Conservation (phyloP, 2,329 filamentous ascomycete genomes). For the Colletotrichum filicis region DNA sequence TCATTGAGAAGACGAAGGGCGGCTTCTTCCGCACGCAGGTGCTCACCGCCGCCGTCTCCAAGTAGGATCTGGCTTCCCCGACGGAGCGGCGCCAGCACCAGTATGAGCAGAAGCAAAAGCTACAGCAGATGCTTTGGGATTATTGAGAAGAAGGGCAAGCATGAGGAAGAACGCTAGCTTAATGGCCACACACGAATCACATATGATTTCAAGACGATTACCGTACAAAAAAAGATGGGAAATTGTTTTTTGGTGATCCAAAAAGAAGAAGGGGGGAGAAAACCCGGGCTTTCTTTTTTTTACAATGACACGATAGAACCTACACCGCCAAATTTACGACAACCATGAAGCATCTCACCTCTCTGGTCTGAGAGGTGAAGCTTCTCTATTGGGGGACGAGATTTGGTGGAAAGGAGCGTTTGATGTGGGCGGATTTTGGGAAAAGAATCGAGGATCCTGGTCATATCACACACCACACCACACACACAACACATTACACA, state of each 20-base stretch:
- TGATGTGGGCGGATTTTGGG: not conserved
- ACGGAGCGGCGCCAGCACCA: not conserved
- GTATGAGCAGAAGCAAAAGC: not conserved
- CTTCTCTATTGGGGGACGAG: not conserved
- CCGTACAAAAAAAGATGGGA: not conserved
- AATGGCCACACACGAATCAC: not conserved
- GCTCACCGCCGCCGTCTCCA: slow-evolving; percentile 74
- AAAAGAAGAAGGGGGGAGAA: not conserved
- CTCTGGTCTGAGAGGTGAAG: not conserved
- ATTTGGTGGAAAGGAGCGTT: not conserved
- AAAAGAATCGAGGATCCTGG: not conserved
- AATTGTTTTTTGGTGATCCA: not conserved
- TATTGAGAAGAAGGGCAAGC: not conserved
- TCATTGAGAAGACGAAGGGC: slow-evolving; percentile 98
- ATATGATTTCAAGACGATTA: not conserved
- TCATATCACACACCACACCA: not conserved
- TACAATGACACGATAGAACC: slow-evolving; percentile 2
- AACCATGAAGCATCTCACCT: not conserved
- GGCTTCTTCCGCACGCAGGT: slow-evolving; percentile 99
- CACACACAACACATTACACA: not conserved
- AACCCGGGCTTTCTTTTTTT: not conserved
- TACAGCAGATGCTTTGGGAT: not conserved
- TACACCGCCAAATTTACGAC: not conserved
- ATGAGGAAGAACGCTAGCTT: not conserved
- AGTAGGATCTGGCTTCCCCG: slow-evolving; percentile 47